Base-by-base conservation (phyloP, 177 flowering plant genomes). In the Vitis hybrid region DNA sequence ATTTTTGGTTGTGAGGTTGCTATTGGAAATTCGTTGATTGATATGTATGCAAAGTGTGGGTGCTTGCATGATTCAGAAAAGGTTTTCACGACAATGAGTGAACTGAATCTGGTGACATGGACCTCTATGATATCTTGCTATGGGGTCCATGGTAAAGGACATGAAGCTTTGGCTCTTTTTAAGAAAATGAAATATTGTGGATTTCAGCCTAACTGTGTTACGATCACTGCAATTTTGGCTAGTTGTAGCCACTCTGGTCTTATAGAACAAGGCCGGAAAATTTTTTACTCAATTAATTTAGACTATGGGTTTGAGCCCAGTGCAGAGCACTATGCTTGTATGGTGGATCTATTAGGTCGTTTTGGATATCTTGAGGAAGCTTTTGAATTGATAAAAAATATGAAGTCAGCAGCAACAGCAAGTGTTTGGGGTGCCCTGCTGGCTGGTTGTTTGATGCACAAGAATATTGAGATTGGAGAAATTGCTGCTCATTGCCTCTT, bases 391-490 rank as follows among this genome's bases (percentile, higher is more conserved):
- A 75, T 80, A 52, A 62, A 75, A 45, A 71, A 56, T 12, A 74
- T 78, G 80, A 79, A 76, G 31, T 29, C 69, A 55, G 75, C 29
- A 31, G 72, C 77, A 22, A 19, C 80, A 12, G 80, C 84, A 9
- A 82, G 86, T 72, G 76, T 84, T 64, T 88, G 92, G 92, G 90
- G 92, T 76, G 90, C 92, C 45, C 70, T 88, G 51, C 84, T 88
- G 33, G 79, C 84, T 64, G 83, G 84, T 51, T 86, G 84, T 72
- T 56, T 75, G 72, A 80, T 77, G 63, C 82, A 82, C 67, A 85
- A 77, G 69, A 87, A 87, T 70, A 79, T 82, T 49, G 81, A 79
- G 68, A 76, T 86, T 22, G 93, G 88, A 55, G 88, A 86, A 78
- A 69, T 82, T 64, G 87, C 89, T 50, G 91, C 89, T 19, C n/a